Evolutionary conservation across 345 rosid species (phyloP).

Genomic region (Rhizophora mangle): DNA sequence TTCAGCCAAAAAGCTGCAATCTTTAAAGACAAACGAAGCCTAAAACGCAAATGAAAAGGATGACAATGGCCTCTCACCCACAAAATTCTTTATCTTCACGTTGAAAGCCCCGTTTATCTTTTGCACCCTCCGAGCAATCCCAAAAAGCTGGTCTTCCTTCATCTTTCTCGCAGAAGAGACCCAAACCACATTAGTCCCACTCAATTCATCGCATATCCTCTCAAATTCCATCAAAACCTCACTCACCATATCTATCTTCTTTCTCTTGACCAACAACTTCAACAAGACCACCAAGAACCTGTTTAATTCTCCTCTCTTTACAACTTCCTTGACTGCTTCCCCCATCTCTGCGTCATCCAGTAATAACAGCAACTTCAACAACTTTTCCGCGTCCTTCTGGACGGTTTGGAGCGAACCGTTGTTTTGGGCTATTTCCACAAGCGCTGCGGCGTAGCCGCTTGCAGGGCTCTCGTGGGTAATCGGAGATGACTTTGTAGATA

Average conservation of each 20-base stretch:
- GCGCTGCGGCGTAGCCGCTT: conserved; percentile 73
- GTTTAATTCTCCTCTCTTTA: conserved; percentile 36
- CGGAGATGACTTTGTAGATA: conserved; percentile 19
- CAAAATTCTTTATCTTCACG: conserved; percentile 33
- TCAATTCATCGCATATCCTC: conserved; percentile 50
- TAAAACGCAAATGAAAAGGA: neutral
- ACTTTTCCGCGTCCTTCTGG: conserved; percentile 42
- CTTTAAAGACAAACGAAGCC: too few relatives aligned
- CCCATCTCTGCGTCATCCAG: conserved; percentile 41
- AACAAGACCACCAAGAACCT: conserved; percentile 44
- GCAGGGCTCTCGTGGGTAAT: conserved; percentile 47
- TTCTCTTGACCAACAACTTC: conserved; percentile 50
- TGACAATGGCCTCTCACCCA: conserved; percentile 3
- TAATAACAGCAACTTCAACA: conserved; percentile 34
- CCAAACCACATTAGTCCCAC: conserved; percentile 35
- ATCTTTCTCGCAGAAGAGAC: conserved; percentile 35
- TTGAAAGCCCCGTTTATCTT: conserved; percentile 28
- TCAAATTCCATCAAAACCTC: conserved; percentile 62
- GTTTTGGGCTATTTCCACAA: conserved; percentile 50
- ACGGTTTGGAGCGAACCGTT: conserved; percentile 43
- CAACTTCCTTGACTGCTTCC: conserved; percentile 36
- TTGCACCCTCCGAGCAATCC: conserved; percentile 29
- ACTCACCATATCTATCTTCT: conserved; percentile 38
- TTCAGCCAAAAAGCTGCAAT: too few relatives aligned
- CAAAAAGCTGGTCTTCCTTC: conserved; percentile 20